Percentiles rank a stretch among this genome's conserved stretches.
These are phyloP conservation scores for Thelonectria rubi DNA, from an alignment of 2,329 filamentous ascomycete genomes.

Conservation along the genomic window DNA sequence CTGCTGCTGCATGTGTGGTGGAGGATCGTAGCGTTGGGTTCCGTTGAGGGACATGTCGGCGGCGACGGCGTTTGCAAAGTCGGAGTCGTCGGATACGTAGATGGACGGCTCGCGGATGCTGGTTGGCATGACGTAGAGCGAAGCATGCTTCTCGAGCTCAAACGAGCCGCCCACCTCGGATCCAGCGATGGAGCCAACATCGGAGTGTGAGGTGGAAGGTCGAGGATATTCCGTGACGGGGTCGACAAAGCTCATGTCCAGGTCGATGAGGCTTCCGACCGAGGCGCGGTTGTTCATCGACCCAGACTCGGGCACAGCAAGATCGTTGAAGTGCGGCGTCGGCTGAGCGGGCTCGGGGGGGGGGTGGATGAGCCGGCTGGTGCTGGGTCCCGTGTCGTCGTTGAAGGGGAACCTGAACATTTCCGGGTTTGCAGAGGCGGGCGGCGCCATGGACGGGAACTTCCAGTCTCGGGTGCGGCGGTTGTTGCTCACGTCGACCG, in stretches of 20 bases:
- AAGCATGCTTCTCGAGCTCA: conserved; percentile 70
- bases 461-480: conserved; percentile 66
- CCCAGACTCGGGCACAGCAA: conserved; percentile 48
- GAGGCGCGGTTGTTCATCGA: conserved; percentile 53
- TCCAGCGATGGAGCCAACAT: conserved; percentile 63
- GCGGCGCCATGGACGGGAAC: conserved; percentile 62
- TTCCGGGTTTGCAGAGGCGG: conserved; percentile 63
- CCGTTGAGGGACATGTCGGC: conserved; percentile 44
- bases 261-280: conserved; percentile 59
- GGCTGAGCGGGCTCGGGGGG: conserved; percentile 60
- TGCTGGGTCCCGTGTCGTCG: conserved; percentile 44
- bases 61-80: conserved; percentile 53
- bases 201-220: conserved; percentile 69
- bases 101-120: conserved; percentile 64
- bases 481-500: conserved; percentile 62
- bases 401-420: conserved; percentile 60
- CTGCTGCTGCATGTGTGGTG: conserved; percentile 31
- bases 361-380: conserved; percentile 59
- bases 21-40: conserved; percentile 33
- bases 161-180: conserved; percentile 68
- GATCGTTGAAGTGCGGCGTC: conserved; percentile 54
- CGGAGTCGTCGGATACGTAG: conserved; percentile 68
- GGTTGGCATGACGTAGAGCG: conserved; percentile 57
- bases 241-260: conserved; percentile 65
- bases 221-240: conserved; percentile 60